These are phyloP conservation scores for Xerocomus potaroensis DNA, from an alignment of 768 basidiomycete species.

Conservation along the genomic window DNA sequence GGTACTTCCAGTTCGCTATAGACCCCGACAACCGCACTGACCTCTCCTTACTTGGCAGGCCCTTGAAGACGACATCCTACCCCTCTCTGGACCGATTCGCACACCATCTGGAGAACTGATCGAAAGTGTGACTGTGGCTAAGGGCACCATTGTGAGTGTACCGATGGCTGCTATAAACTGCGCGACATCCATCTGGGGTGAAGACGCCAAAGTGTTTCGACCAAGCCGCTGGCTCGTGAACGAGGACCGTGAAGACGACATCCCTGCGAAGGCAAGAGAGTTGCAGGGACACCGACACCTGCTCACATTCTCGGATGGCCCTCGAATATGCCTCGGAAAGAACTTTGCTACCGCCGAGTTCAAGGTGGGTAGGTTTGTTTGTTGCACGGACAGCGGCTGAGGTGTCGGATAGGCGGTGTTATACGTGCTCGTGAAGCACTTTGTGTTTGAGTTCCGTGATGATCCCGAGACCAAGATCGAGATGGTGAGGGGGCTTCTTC, in stretches of 20 bases:
- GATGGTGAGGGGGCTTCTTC: neutral
- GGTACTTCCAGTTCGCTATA: constrained; percentile 4
- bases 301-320: constrained; percentile 47
- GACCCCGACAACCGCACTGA: no score
- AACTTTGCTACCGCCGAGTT: constrained; percentile 40
- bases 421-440: constrained; percentile 38
- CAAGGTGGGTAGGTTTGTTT: constrained; percentile 27
- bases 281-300: constrained; percentile 48
- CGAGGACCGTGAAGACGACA: constrained; percentile 9
- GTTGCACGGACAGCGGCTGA: no score
- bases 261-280: constrained; percentile 31
- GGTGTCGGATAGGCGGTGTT: constrained; percentile 36
- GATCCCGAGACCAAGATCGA: constrained; percentile 27
- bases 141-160: constrained; percentile 41
- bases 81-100: constrained; percentile 44
- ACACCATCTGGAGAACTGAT: constrained; percentile 38
- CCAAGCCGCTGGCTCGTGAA: constrained; percentile 60
- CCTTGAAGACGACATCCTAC: constrained; percentile 52
- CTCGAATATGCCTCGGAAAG: constrained; percentile 45
- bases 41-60: constrained; percentile 29
- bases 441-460: constrained; percentile 33
- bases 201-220: constrained; percentile 51
- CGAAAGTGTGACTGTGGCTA: constrained; percentile 39
- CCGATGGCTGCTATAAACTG: constrained; percentile 47
- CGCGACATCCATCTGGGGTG: constrained; percentile 54